Evolutionary conservation across 768 basidiomycete genomes (phyloP).

Genomic region (Pulveroboletus sp.): DNA sequence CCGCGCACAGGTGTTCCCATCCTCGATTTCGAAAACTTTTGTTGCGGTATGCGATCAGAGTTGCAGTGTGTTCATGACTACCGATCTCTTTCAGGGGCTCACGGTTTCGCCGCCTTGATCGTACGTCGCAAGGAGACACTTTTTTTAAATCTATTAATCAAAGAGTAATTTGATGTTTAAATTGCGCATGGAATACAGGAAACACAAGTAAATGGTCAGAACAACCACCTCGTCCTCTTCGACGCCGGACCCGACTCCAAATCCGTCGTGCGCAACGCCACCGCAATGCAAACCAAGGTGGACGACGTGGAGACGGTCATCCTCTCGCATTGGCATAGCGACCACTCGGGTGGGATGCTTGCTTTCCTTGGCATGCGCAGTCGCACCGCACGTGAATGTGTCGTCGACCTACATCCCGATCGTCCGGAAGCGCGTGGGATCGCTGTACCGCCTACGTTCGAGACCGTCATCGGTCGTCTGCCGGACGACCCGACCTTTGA

Average conservation of each 20-base stretch:
- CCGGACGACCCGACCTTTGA: constrained; percentile 72
- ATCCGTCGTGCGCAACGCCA: constrained; percentile 71
- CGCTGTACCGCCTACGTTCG: constrained; percentile 57
- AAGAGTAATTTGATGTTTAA: too few species aligned
- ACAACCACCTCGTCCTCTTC: constrained; percentile 61
- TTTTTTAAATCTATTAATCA: neutral
- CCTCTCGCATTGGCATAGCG: constrained; percentile 79
- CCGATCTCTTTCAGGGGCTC: constrained; percentile 51
- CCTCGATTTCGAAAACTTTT: constrained; percentile 70
- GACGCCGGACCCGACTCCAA: constrained; percentile 81
- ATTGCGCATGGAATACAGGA: too few species aligned
- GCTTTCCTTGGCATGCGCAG: constrained; percentile 54
- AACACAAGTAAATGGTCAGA: constrained; percentile 48
- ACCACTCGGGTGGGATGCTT: constrained; percentile 73
- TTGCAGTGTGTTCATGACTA: neutral
- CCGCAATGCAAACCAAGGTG: constrained; percentile 54
- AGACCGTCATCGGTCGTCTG: constrained; percentile 57
- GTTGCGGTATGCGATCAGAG: constrained; percentile 53
- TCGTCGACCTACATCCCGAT: constrained; percentile 75
- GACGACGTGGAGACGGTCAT: constrained; percentile 59
- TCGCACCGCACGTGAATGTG: constrained; percentile 31
- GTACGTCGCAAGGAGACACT: constrained; percentile 37
- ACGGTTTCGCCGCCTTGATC: constrained; percentile 81
- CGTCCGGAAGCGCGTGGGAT: constrained; percentile 75
- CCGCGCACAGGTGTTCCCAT: constrained; percentile 54